Conservation (phyloP, 805 yeast genomes). For the Yueomyces sinensis region DNA sequence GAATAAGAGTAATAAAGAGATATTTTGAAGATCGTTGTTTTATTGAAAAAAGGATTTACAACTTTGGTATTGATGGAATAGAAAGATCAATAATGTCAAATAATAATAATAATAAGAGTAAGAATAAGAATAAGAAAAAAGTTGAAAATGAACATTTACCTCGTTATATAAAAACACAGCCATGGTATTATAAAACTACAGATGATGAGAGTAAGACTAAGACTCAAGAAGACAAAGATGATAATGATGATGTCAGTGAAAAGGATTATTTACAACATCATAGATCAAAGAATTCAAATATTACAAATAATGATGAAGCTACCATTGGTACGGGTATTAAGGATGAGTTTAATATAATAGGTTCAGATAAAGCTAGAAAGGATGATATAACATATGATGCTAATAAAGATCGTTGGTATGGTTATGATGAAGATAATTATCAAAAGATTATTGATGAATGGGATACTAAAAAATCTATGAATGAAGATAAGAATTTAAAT, state of each 20-base stretch:
- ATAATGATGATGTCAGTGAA: constrained; percentile 11
- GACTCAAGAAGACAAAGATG: not conserved
- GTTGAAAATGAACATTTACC: constrained; percentile 20
- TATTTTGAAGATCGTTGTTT: too few relatives aligned
- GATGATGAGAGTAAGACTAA: constrained; percentile 2
- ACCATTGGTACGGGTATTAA: constrained; percentile 42
- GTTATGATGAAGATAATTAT: constrained; percentile 56
- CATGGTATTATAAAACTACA: constrained; percentile 18
- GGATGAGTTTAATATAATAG: constrained; percentile 25
- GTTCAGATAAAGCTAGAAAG: constrained; percentile 6
- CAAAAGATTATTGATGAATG: constrained; percentile 35
- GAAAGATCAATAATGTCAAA: too few relatives aligned
- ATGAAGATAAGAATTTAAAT: constrained; percentile 5
- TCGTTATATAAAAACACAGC: constrained; percentile 20
- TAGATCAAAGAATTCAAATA: constrained; percentile 28
- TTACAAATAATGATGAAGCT: constrained; percentile 36
- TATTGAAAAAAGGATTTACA: too few relatives aligned
- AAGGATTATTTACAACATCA: constrained; percentile 39
- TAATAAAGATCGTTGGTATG: constrained; percentile 73
- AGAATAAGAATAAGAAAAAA: not conserved
- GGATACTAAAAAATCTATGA: constrained; percentile 18
- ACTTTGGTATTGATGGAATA: too few relatives aligned
- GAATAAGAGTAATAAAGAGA: too few relatives aligned
- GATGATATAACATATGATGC: constrained; percentile 40
- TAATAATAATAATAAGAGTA: too few relatives aligned